These are phyloP conservation scores for Sechiopsis laciniata DNA, from an alignment of 306 rosid species.

Conservation along the genomic window DNA sequence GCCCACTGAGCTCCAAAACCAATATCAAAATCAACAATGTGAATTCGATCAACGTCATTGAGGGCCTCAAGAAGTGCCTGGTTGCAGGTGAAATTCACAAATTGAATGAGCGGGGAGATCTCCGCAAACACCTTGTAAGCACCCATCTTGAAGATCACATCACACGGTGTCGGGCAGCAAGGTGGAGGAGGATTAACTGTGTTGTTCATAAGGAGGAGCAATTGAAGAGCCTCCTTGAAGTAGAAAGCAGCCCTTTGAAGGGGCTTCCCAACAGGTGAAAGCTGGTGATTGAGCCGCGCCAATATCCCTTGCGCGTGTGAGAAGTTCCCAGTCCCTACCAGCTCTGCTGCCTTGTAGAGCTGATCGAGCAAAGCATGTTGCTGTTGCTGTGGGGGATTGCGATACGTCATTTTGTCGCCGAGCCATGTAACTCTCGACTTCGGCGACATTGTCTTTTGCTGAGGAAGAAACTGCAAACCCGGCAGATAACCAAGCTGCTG, in stretches of 20 bases:
- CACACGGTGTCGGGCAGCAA: conserved; percentile 31
- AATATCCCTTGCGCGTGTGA: conserved; percentile 48
- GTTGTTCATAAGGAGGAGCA: conserved; percentile 32
- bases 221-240: conserved; percentile 48
- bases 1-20: conserved; percentile 52
- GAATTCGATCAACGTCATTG: conserved; percentile 27
- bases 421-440: conserved; percentile 25
- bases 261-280: conserved; percentile 46
- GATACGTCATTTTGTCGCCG: conserved; percentile 19
- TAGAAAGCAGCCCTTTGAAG: conserved; percentile 50
- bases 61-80: conserved; percentile 43
- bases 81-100: conserved; percentile 42
- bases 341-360: conserved; percentile 45
- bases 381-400: conserved; percentile 22
- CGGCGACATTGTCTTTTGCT: conserved; percentile 30
- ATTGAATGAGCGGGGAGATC: conserved; percentile 42
- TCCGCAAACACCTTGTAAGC: conserved; percentile 43
- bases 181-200: conserved; percentile 29
- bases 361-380: conserved; percentile 39
- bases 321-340: conserved; percentile 38
- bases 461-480: conserved; percentile 38
- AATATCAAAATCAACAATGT: conserved; percentile 44
- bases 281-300: conserved; percentile 60
- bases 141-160: conserved; percentile 45
- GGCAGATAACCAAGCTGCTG: conserved; percentile 30